Evolutionary conservation across 1,284 basidiomycete species (phyloP), one percentile per base, ranked within the genome.

Genomic region (Xanthoconium separans): DNA sequence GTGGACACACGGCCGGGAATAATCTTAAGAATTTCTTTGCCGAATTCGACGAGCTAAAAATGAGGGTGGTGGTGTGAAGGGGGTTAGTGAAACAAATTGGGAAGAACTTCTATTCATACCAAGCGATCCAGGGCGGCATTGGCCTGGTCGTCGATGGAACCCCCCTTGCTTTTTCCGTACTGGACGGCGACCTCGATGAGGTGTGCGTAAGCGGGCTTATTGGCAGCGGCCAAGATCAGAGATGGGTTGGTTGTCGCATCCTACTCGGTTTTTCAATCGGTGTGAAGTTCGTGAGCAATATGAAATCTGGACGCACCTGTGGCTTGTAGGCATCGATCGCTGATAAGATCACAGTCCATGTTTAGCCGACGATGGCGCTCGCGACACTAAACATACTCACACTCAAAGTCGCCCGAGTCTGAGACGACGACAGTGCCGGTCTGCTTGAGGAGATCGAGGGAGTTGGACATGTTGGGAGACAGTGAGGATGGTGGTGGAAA

Each of bases 1-100:
- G 96, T 99, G 49, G 96, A 99, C 63, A 99, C 96, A 75, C 96
- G 92, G 61, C 96, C 97, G 57, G 97, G 96, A 70, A 99, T 93
- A 74, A 99, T 93, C 64, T 83, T 80, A 56, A 99, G 83, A 71
- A 99, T 98, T 78, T 92, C 94, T 74, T 87, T 89, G 65, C 96
- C 96, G 75, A 99, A 99, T 73, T 93, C 94, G 68, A 98, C 93
- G 59, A 98, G 87, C 91, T 94, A 62, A 22, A 48, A 27, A 50
- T 47, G 61, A 54, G 47, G 52, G 59, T 47, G 54, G 47, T 53
- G 45, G 31, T 53, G 46, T 29, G 54, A 30, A 57, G 27, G 45
- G 44, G 37, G 55, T 49, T 27, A 27, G 51, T 13, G 44, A 44
- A 39, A 64, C 10, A 40, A 51, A 53, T 2, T 39, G 18, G 44